Percentiles rank a stretch among this genome's conserved stretches.
phyloP scores from a whole-genome alignment of 371 early-diverging fungal species.

The Chytridium lagenaria region DNA sequence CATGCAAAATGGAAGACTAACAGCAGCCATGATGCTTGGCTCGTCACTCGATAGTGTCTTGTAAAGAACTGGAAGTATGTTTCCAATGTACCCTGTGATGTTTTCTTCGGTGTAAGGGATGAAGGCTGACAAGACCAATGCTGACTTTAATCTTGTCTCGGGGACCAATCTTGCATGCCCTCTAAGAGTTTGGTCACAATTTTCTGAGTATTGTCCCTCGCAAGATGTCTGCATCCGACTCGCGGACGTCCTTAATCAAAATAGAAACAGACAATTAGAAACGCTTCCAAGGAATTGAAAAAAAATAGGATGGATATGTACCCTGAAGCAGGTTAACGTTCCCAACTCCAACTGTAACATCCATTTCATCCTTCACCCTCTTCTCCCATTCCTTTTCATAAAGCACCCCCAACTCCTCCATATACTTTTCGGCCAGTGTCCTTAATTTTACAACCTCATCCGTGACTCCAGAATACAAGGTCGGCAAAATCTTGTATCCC shows the following conservation, averaged over 20 bases:
- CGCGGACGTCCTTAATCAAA: conserved; percentile 47
- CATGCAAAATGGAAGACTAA: conserved; percentile 12
- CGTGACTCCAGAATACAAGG: conserved; percentile 48
- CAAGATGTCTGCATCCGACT: conserved; percentile 55
- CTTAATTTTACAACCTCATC: conserved; percentile 51
- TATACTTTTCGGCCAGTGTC: conserved; percentile 19
- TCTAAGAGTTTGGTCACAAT: conserved; percentile 60
- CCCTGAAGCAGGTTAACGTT: conserved; percentile 14
- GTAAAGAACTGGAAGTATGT: conserved; percentile 50
- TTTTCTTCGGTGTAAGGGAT: conserved; percentile 49
- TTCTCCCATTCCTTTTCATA: conserved; percentile 59
- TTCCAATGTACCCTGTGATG: conserved; percentile 55
- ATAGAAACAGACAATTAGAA: neutral
- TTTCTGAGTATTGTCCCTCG: conserved; percentile 60
- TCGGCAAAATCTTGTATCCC: conserved; percentile 54
- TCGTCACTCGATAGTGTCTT: conserved; percentile 52
- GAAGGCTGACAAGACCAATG: conserved; percentile 44
- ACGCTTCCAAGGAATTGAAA: neutral
- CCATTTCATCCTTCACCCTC: conserved; percentile 59
- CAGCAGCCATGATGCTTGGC: conserved; percentile 42
- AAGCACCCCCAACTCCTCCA: conserved; percentile 51
- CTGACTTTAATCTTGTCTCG: conserved; percentile 47
- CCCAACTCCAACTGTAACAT: conserved; percentile 41
- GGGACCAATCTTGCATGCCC: conserved; percentile 59
- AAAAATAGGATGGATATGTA: neutral